Evolutionary conservation across 768 basidiomycete genomes (phyloP).

Genomic region (Mycena haematopus): DNA sequence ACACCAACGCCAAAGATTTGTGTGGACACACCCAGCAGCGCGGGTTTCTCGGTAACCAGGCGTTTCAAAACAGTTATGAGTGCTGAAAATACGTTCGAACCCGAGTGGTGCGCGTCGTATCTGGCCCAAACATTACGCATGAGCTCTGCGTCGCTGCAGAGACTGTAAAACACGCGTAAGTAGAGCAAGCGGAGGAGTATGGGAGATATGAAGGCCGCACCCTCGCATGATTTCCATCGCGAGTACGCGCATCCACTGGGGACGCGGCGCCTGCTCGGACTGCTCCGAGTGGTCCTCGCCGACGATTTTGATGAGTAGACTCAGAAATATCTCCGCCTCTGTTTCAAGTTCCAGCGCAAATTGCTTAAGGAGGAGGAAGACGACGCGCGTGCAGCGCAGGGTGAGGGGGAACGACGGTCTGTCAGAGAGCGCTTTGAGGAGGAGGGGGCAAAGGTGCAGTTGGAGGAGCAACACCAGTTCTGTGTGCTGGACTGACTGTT

Average conservation of each 20-base stretch:
- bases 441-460: slow-evolving; percentile 88
- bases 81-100: slow-evolving; percentile 75
- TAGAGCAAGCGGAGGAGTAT: background rate
- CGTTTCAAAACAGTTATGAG: slow-evolving; percentile 86
- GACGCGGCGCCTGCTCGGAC: slow-evolving; percentile 48
- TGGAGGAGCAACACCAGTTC: slow-evolving; percentile 88
- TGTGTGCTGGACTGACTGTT: slow-evolving; percentile 56
- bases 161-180: slow-evolving; percentile 40
- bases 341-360: slow-evolving; percentile 82
- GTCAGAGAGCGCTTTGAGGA: slow-evolving; percentile 87
- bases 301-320: slow-evolving; percentile 69
- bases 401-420: slow-evolving; percentile 85
- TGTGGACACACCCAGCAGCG: slow-evolving; percentile 75
- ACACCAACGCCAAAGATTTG: slow-evolving; percentile 87
- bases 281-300: slow-evolving; percentile 54
- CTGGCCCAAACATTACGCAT: slow-evolving; percentile 81
- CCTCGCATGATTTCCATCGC: slow-evolving; percentile 94
- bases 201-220: slow-evolving; percentile 42
- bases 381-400: slow-evolving; percentile 89
- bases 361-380: slow-evolving; percentile 92
- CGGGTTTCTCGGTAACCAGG: slow-evolving; percentile 87
- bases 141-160: slow-evolving; percentile 82
- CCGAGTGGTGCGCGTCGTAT: slow-evolving; percentile 68
- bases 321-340: slow-evolving; percentile 88
- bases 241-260: slow-evolving; percentile 88